Percentiles rank a stretch among this genome's conserved stretches.
phyloP scores from a whole-genome alignment of 106 monocot genomes.

The Platanthera zijinensis region DNA sequence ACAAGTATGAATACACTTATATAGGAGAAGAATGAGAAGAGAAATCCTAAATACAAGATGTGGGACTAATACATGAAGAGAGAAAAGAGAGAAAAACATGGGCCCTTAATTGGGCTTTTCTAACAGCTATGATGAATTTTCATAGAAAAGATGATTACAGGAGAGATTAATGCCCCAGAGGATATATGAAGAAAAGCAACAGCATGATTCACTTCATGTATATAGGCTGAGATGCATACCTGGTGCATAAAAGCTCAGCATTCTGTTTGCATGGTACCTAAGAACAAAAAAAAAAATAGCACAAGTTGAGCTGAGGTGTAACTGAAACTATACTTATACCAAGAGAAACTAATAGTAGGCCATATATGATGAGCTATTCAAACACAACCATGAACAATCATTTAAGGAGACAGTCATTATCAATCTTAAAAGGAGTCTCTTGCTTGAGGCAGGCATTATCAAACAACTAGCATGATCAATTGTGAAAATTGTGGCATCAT shows the following conservation, averaged over 20 bases:
- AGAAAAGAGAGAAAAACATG: too few species aligned
- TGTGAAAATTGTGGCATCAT: background rate
- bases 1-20: too few species aligned
- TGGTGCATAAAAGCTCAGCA: slow-evolving; percentile 28
- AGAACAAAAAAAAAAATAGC: background rate
- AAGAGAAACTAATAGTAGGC: background rate
- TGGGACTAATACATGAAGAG: too few species aligned
- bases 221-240: slow-evolving; percentile 8
- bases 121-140: background rate
- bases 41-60: too few species aligned
- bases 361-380: background rate
- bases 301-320: background rate
- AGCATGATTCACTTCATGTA: background rate
- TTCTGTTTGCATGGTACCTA: slow-evolving; percentile 25
- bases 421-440: background rate
- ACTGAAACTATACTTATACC: background rate
- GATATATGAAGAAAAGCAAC: background rate
- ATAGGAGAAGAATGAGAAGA: too few species aligned
- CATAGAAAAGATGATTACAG: background rate
- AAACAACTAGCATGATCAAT: background rate
- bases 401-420: background rate
- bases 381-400: background rate
- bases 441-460: background rate
- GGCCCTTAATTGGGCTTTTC: too few species aligned
- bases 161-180: background rate